Evolutionary conservation across 306 rosid genomes (phyloP).

Genomic region (Ormosia emarginata): DNA sequence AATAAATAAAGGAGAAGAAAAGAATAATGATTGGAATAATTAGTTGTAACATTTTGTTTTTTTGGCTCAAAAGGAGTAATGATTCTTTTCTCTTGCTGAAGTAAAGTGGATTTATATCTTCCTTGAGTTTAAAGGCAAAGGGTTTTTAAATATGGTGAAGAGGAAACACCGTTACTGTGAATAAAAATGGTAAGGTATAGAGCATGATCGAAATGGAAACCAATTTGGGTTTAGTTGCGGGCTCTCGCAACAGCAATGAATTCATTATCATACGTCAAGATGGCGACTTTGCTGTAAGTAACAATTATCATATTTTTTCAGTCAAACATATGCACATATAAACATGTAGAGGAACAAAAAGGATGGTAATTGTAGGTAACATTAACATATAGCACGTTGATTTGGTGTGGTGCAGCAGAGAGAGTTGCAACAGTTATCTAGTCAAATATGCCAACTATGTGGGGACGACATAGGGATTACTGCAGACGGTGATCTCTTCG

Average conservation of each 20-base stretch:
- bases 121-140: conserved; percentile 13
- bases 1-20: neutral
- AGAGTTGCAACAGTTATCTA: neutral
- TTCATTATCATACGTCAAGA: conserved; percentile 38
- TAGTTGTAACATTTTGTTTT: neutral
- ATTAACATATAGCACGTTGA: neutral
- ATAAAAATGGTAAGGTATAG: neutral
- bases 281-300: conserved; percentile 30
- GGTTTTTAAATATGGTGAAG: neutral
- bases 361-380: too few species aligned
- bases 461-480: conserved; percentile 41
- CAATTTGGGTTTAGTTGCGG: conserved; percentile 41
- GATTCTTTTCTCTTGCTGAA: neutral
- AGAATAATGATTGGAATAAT: neutral
- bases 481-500: conserved; percentile 43
- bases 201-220: conserved; percentile 9
- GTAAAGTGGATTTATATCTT: conserved; percentile 1
- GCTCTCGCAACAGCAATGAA: conserved; percentile 51
- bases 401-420: conserved; percentile 17
- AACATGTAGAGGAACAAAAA: neutral
- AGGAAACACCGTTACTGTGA: neutral
- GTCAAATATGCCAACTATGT: conserved; percentile 41
- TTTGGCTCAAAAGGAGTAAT: neutral
- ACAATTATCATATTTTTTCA: too few species aligned
- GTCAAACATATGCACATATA: neutral